Conservation (phyloP, 345 rosid species). For the Hirschfeldia incana region DNA sequence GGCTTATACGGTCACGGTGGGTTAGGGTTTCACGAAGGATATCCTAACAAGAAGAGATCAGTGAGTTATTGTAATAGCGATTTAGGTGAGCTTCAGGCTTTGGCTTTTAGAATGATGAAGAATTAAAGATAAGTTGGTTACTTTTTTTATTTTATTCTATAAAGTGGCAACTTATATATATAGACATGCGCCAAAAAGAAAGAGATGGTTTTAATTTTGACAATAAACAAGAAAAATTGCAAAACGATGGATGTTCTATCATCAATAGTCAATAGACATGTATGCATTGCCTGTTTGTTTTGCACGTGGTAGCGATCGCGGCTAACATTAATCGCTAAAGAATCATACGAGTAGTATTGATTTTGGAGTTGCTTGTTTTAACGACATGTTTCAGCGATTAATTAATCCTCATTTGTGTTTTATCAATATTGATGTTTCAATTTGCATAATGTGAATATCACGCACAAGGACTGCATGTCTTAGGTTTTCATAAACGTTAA, state of each 20-base stretch:
- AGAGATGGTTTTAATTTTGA: constrained; percentile 1
- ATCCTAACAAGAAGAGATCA: constrained; percentile 39
- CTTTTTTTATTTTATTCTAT: no score
- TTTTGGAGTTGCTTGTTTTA: not conserved
- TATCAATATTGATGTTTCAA: not conserved
- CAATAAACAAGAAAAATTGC: not conserved
- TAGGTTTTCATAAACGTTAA: not conserved
- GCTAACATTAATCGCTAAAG: not conserved
- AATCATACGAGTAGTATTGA: not conserved
- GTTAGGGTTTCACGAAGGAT: constrained; percentile 40
- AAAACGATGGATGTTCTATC: constrained; percentile 30
- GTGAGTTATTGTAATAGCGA: constrained; percentile 46
- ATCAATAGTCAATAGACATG: constrained; percentile 15
- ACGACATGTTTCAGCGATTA: not conserved
- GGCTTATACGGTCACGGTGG: constrained; percentile 25
- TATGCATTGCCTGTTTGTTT: constrained; percentile 18
- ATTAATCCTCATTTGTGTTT: not conserved
- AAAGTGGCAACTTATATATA: not conserved
- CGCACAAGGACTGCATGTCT: not conserved
- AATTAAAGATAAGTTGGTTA: constrained; percentile 38
- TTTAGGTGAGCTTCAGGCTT: constrained; percentile 81
- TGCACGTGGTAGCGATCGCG: not conserved
- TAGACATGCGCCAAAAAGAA: constrained; percentile 1
- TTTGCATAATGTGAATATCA: not conserved
- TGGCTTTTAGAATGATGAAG: constrained; percentile 85